Conservation (phyloP, 305 asterid genomes). For the Lippia alba region DNA sequence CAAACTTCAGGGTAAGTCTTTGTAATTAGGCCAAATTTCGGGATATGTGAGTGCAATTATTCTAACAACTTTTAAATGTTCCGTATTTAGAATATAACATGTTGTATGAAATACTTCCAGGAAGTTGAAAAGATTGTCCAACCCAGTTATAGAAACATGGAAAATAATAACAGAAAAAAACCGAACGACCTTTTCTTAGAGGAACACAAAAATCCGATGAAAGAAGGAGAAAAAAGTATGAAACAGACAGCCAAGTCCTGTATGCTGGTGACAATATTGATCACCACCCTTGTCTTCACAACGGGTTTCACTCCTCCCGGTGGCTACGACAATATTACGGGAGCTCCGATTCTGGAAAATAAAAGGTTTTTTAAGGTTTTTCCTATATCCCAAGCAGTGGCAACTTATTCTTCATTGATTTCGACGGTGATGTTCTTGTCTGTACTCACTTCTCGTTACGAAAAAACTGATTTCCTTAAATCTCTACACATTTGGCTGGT, state of each 20-base stretch:
- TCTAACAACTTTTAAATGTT: no score
- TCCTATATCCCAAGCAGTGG: no score
- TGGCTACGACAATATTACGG: no score
- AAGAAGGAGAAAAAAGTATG: slow-evolving; percentile 39
- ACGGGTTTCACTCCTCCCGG: no score
- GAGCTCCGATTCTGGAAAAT: no score
- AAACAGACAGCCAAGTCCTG: slow-evolving; percentile 43
- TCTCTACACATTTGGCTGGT: slow-evolving; percentile 41
- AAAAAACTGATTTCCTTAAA: slow-evolving; percentile 32
- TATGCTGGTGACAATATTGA: slow-evolving; percentile 41
- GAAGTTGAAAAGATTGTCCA: slow-evolving; percentile 45
- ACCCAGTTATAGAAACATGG: slow-evolving; percentile 28
- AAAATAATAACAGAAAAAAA: background rate
- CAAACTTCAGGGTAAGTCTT: no score
- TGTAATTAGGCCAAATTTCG: no score
- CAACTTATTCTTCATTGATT: slow-evolving; percentile 32
- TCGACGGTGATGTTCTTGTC: slow-evolving; percentile 24
- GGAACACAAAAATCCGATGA: slow-evolving; percentile 30
- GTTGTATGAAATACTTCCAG: slow-evolving; percentile 12
- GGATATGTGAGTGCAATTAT: no score
- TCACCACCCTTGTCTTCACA: no score
- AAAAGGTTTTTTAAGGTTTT: no score
- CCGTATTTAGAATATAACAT: no score
- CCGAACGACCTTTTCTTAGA: slow-evolving; percentile 31
- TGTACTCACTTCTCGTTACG: background rate